These are phyloP conservation scores for Pelagophyceae sp. DNA, from an alignment of 352 stramenopile genomes.

Conservation along the genomic window DNA sequence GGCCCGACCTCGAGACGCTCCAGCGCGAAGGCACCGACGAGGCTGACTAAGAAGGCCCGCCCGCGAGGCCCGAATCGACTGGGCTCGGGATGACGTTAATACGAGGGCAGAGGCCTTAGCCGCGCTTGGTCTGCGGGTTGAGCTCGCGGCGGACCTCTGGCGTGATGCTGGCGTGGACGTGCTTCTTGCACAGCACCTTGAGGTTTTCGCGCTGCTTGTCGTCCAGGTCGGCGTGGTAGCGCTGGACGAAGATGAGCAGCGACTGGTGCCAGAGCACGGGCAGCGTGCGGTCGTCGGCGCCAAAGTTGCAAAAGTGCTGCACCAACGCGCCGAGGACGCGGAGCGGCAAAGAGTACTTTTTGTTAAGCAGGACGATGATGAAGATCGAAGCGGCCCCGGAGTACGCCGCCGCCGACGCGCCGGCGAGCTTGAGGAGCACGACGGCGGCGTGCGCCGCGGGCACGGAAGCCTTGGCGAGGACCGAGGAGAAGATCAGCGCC, in stretches of 20 bases:
- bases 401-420: conserved; percentile 73
- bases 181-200: conserved; percentile 73
- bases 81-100: too few relatives aligned
- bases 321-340: conserved; percentile 88
- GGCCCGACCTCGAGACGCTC: too few relatives aligned
- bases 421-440: conserved; percentile 94
- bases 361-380: conserved; percentile 95
- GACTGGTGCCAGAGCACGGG: conserved; percentile 98
- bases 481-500: conserved; percentile 91
- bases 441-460: conserved; percentile 96
- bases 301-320: conserved; percentile 89
- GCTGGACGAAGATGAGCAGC: conserved; percentile 91
- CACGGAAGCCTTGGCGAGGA: conserved; percentile 95
- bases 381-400: conserved; percentile 95
- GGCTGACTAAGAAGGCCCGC: too few relatives aligned
- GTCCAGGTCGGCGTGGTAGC: conserved; percentile 96
- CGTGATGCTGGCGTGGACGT: conserved; percentile 93
- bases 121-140: too few relatives aligned
- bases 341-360: conserved; percentile 96
- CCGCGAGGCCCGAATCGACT: too few relatives aligned
- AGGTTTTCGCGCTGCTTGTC: conserved; percentile 85
- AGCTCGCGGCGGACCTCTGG: conserved; percentile 94
- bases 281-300: conserved; percentile 47
- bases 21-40: too few relatives aligned
- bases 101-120: too few relatives aligned